A percentile compares a stretch with the other conserved stretches of the same genome.
phyloP scores from a whole-genome alignment of 2,329 filamentous ascomycete genomes.

The Lecanosticta acicola region DNA sequence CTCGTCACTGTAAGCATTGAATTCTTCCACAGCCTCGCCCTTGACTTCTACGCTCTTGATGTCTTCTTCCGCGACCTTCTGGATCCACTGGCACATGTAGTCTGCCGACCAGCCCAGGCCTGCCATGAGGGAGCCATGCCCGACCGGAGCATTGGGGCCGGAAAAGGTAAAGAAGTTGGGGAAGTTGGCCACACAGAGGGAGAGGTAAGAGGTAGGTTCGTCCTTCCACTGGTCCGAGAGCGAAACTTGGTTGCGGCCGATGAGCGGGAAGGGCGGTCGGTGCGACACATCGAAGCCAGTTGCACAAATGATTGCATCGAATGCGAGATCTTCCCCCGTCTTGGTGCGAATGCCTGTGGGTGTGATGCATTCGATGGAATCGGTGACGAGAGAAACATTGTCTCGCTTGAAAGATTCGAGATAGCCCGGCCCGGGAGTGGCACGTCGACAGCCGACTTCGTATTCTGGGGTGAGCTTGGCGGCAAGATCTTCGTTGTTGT shows the following conservation, averaged over 20 bases:
- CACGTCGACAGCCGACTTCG: conserved; percentile 50
- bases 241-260: conserved; percentile 33
- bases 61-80: conserved; percentile 28
- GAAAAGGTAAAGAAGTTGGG: conserved; percentile 29
- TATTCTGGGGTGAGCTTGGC: conserved; percentile 57
- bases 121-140: conserved; percentile 26
- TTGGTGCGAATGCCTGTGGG: conserved; percentile 34
- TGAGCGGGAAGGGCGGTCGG: conserved; percentile 33
- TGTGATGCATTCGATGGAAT: conserved; percentile 36
- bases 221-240: conserved; percentile 26
- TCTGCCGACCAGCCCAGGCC: conserved; percentile 24
- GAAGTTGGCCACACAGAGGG: conserved; percentile 24
- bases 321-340: conserved; percentile 33
- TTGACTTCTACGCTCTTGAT: conserved; percentile 26
- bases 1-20: conserved; percentile 28
- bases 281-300: conserved; percentile 40
- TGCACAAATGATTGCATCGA: conserved; percentile 46
- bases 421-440: conserved; percentile 54
- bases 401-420: conserved; percentile 44
- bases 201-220: conserved; percentile 27
- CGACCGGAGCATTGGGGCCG: conserved; percentile 20
- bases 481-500: conserved; percentile 51
- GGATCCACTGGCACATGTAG: conserved; percentile 28
- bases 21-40: conserved; percentile 27
- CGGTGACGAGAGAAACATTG: conserved; percentile 42